phyloP scores from a whole-genome alignment of 306 rosid species.

The Prosopis cineraria region DNA sequence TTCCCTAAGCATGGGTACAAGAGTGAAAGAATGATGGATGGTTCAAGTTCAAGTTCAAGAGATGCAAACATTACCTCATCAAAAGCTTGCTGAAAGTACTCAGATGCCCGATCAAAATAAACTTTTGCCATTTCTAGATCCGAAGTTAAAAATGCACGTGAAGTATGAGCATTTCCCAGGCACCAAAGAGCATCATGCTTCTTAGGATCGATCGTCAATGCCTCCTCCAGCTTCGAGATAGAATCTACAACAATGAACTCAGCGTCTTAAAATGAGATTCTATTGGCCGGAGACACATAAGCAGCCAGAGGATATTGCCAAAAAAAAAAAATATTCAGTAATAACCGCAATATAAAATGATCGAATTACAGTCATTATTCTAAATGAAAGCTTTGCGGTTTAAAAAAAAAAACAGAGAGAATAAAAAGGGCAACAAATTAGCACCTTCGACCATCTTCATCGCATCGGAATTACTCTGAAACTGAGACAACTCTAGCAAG shows the following conservation, averaged over 20 bases:
- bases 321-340: background rate
- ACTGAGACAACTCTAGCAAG: slow-evolving; percentile 78
- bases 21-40: too few species aligned
- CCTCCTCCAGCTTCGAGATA: slow-evolving; percentile 64
- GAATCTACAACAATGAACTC: slow-evolving; percentile 46
- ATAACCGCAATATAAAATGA: background rate
- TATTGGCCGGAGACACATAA: background rate
- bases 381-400: background rate
- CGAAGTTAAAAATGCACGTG: slow-evolving; percentile 55
- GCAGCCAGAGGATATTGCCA: background rate
- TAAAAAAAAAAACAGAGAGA: background rate
- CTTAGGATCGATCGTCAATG: slow-evolving; percentile 50
- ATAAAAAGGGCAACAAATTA: background rate
- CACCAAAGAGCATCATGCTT: slow-evolving; percentile 74
- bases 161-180: slow-evolving; percentile 63
- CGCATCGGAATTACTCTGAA: slow-evolving; percentile 63
- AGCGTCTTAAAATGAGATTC: background rate
- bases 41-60: too few species aligned
- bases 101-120: slow-evolving; percentile 46
- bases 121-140: slow-evolving; percentile 54
- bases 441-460: slow-evolving; percentile 73
- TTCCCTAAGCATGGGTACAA: background rate
- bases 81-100: slow-evolving; percentile 53
- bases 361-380: background rate
- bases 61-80: too few species aligned